phyloP scores from a whole-genome alignment of 805 yeast species.

The Cephaloascus fragrans region DNA sequence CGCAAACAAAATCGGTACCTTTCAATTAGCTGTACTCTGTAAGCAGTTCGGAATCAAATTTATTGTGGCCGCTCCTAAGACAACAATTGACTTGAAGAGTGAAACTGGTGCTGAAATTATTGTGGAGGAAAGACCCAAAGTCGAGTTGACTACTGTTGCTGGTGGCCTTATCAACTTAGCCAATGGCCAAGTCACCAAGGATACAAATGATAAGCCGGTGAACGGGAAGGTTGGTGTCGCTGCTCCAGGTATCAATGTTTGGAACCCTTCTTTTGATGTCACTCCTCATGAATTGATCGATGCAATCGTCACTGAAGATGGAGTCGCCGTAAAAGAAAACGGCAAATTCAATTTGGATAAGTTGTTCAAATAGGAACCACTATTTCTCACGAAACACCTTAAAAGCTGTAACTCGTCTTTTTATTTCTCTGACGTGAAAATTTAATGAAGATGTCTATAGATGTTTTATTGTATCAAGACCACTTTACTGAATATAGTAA shows the following conservation, averaged over 20 bases:
- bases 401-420: too few relatives aligned
- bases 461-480: too few relatives aligned
- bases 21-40: conserved; percentile 73
- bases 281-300: conserved; percentile 80
- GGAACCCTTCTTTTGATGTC: conserved; percentile 97
- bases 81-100: conserved; percentile 72
- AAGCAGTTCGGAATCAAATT: conserved; percentile 61
- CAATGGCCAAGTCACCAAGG: conserved; percentile 11
- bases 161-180: conserved; percentile 46
- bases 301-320: conserved; percentile 81
- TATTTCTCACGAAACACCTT: too few relatives aligned
- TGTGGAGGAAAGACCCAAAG: conserved; percentile 80
- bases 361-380: not conserved
- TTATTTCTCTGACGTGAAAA: too few relatives aligned
- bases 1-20: conserved; percentile 94
- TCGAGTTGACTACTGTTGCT: conserved; percentile 66
- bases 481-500: too few relatives aligned
- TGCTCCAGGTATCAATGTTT: conserved; percentile 74
- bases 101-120: conserved; percentile 62
- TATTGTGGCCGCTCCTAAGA: conserved; percentile 90
- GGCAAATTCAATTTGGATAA: conserved; percentile 40
- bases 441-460: too few relatives aligned
- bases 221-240: conserved; percentile 58
- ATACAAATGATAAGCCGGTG: conserved; percentile 10
- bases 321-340: conserved; percentile 39